These are phyloP conservation scores for Cryptococcus sp. DNA, from an alignment of 1,284 basidiomycete species.

Conservation along the genomic window DNA sequence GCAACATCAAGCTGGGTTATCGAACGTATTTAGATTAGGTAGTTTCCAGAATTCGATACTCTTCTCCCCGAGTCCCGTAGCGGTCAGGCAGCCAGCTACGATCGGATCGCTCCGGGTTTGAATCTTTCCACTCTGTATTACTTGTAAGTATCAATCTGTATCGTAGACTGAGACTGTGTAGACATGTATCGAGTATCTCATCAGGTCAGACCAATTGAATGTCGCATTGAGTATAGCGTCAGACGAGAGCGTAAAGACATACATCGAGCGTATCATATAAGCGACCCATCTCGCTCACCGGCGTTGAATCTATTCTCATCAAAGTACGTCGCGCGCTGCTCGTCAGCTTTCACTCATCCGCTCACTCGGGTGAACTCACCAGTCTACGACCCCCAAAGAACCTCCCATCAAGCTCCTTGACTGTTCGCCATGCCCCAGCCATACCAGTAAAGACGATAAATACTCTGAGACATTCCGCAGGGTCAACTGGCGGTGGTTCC, in stretches of 20 bases:
- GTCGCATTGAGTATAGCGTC: no score
- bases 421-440: constrained; percentile 89
- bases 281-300: constrained; percentile 41
- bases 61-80: constrained; percentile 34
- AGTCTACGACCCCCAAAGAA: constrained; percentile 84
- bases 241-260: no score
- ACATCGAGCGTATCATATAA: constrained; percentile 2
- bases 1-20: constrained; percentile 19
- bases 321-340: constrained; percentile 67
- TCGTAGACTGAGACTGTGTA: no score
- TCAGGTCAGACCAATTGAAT: no score
- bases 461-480: constrained; percentile 69
- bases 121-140: no score
- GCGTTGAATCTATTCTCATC: constrained; percentile 58
- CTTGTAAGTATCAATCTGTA: no score
- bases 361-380: constrained; percentile 32
- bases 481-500: constrained; percentile 58
- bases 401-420: constrained; percentile 81
- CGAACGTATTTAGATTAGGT: constrained; percentile 27
- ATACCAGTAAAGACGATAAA: constrained; percentile 83
- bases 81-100: constrained; percentile 14
- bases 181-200: no score
- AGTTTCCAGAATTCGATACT: constrained; percentile 31
- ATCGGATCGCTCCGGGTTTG: no score
- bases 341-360: background rate